These are phyloP conservation scores for Candida boleticola DNA, from an alignment of 805 yeast genomes.

Conservation along the genomic window DNA sequence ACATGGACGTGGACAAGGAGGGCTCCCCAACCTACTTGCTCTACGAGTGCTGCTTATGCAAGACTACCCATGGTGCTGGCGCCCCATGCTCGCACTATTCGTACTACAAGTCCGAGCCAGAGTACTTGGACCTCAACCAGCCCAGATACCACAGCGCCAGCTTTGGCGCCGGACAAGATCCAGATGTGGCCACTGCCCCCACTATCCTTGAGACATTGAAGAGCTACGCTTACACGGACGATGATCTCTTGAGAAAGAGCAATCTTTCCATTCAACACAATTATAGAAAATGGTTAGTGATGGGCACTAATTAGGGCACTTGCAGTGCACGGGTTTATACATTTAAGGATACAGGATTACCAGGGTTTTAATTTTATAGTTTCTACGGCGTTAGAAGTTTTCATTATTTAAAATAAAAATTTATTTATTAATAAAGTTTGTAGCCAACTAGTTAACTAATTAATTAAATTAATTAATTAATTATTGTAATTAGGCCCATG, in stretches of 20 bases:
- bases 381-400: conserved; percentile 1
- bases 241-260: conserved; percentile 1
- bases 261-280: conserved; percentile 4
- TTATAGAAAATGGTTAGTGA: conserved; percentile 6
- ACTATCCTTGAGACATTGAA: conserved; percentile 4
- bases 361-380: neutral
- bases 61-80: conserved; percentile 7
- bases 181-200: neutral
- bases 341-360: neutral
- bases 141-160: neutral
- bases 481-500: too few species aligned
- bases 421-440: neutral
- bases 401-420: too few species aligned
- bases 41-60: conserved; percentile 19
- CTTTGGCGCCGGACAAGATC: neutral
- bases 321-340: neutral
- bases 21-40: conserved; percentile 8
- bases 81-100: conserved; percentile 1
- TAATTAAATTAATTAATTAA: too few species aligned
- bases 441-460: neutral
- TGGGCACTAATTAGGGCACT: conserved; percentile 1
- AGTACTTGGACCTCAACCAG: neutral
- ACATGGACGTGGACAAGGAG: neutral
- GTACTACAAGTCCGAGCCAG: conserved; percentile 1
- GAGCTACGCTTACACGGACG: neutral